Evolutionary conservation across 106 monocot species (phyloP).

Genomic region (Triglochin maritima): DNA sequence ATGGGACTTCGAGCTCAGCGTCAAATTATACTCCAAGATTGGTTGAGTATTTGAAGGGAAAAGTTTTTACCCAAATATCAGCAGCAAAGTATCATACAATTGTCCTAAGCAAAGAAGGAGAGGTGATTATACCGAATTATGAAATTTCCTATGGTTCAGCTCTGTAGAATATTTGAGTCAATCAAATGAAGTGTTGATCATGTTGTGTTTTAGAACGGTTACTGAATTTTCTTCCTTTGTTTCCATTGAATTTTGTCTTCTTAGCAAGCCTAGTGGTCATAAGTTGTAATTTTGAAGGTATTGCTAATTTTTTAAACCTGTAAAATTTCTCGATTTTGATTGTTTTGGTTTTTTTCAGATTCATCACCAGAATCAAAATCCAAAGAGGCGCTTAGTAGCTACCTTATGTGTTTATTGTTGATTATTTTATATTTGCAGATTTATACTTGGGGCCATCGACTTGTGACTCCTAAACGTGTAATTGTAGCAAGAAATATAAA

Average conservation of each 20-base stretch:
- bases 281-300: too few species aligned
- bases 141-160: background rate
- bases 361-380: too few species aligned
- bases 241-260: too few species aligned
- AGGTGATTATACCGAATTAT: conserved; percentile 32
- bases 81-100: conserved; percentile 92
- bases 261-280: too few species aligned
- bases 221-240: too few species aligned
- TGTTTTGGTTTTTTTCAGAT: too few species aligned
- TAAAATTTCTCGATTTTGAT: too few species aligned
- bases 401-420: too few species aligned
- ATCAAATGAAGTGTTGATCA: too few species aligned
- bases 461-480: conserved; percentile 83
- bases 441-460: conserved; percentile 92
- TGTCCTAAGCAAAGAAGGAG: conserved; percentile 70
- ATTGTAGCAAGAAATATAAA: conserved; percentile 61
- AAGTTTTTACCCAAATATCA: conserved; percentile 58
- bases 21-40: conserved; percentile 85
- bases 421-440: conserved; percentile 29
- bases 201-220: too few species aligned
- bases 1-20: conserved; percentile 96
- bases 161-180: background rate
- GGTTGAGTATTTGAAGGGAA: conserved; percentile 96
- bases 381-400: too few species aligned
- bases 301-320: too few species aligned